Evolutionary conservation across 495 filamentous ascomycete genomes (phyloP).

Genomic region (Penicillium turbatum): DNA sequence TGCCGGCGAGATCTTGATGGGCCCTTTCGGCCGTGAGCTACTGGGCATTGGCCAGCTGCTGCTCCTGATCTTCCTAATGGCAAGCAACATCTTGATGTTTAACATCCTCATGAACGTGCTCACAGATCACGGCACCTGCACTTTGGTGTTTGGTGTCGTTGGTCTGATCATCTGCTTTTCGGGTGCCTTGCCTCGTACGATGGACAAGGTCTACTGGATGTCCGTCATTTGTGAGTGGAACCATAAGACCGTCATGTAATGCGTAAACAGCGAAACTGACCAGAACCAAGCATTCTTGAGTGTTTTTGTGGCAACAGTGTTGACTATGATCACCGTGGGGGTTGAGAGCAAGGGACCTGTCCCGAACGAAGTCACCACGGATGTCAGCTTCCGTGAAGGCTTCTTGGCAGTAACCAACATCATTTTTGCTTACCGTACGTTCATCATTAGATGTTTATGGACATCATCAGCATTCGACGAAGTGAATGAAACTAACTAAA

Average conservation of each 20-base stretch:
- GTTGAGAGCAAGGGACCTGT: conserved; percentile 31
- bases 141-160: conserved; percentile 61
- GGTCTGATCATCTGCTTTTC: conserved; percentile 61
- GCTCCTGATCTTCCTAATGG: conserved; percentile 69
- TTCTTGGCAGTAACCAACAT: conserved; percentile 36
- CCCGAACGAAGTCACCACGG: conserved; percentile 14
- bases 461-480: background rate
- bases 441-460: background rate
- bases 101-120: conserved; percentile 61
- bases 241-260: background rate
- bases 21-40: conserved; percentile 58
- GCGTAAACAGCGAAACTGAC: background rate
- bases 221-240: conserved; percentile 51
- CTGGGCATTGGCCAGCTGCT: conserved; percentile 57
- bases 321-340: conserved; percentile 65
- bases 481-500: conserved; percentile 5
- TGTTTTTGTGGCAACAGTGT: conserved; percentile 60
- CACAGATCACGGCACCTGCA: conserved; percentile 60
- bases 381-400: conserved; percentile 24
- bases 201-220: conserved; percentile 53
- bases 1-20: conserved; percentile 62
- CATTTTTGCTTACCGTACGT: conserved; percentile 42
- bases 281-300: conserved; percentile 49
- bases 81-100: conserved; percentile 66
- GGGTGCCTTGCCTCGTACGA: conserved; percentile 60